These are phyloP conservation scores for Stentor coeruleus DNA, from an alignment of 73 alveolate genomes.

Conservation along the genomic window DNA sequence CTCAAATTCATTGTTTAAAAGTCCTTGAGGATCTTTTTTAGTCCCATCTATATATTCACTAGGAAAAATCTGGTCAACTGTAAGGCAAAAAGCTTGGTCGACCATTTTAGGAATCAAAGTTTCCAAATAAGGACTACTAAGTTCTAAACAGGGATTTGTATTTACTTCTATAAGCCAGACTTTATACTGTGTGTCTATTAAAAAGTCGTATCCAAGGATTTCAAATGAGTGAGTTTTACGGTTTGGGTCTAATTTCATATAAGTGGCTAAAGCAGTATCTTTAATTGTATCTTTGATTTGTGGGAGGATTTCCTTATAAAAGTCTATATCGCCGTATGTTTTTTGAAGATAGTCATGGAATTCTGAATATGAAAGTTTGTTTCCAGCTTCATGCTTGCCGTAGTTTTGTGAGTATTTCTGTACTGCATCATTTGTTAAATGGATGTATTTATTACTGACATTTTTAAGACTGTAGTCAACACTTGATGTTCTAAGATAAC, in stretches of 20 bases:
- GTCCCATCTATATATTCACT: background rate
- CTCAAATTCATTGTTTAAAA: no score
- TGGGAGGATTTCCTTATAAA: background rate
- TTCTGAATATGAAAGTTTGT: conserved; percentile 59
- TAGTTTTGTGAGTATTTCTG: conserved; percentile 60
- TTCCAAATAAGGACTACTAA: conserved; percentile 70
- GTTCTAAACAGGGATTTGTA: conserved; percentile 86
- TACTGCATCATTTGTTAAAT: conserved; percentile 80
- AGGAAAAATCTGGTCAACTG: conserved; percentile 63
- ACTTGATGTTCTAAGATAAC: conserved; percentile 73
- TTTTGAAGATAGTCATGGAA: conserved; percentile 35
- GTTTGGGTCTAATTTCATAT: conserved; percentile 63
- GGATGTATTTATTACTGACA: conserved; percentile 58
- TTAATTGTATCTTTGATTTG: background rate
- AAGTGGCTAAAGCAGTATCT: conserved; percentile 40
- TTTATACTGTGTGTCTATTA: conserved; percentile 73
- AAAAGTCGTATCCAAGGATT: conserved; percentile 87
- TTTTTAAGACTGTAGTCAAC: conserved; percentile 44
- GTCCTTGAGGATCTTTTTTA: no score
- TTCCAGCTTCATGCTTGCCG: conserved; percentile 81
- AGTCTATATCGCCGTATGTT: background rate
- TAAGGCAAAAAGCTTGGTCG: conserved; percentile 80
- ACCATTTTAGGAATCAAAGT: conserved; percentile 79
- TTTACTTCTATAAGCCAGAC: conserved; percentile 80
- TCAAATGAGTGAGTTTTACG: conserved; percentile 76